Evolutionary conservation across 805 yeast genomes (phyloP).

Genomic region (Cyberlindnera maclurae): DNA sequence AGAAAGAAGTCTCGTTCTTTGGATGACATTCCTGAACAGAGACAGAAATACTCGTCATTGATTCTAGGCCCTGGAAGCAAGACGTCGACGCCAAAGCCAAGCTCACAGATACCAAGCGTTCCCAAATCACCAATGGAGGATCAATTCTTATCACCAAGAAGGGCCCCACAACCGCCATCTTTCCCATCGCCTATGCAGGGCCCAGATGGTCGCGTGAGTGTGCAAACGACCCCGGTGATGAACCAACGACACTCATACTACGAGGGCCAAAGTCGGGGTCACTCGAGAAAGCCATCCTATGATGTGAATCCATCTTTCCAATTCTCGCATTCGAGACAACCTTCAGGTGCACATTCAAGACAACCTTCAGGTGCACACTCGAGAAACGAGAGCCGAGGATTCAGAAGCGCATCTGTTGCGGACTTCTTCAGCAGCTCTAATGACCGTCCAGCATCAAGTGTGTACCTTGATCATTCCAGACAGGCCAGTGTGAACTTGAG

Average conservation of each 20-base stretch:
- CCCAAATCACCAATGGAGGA: slow-evolving; percentile 14
- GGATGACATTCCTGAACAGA: slow-evolving; percentile 32
- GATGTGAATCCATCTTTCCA: slow-evolving; percentile 16
- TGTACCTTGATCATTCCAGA: slow-evolving; percentile 40
- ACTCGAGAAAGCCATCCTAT: slow-evolving; percentile 26
- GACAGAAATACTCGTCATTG: slow-evolving; percentile 4
- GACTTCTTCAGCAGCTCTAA: slow-evolving; percentile 26
- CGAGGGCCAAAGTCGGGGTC: slow-evolving; percentile 14
- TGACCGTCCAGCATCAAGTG: slow-evolving; percentile 40
- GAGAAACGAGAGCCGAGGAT: slow-evolving; percentile 11
- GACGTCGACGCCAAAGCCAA: slow-evolving; percentile 6
- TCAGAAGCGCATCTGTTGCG: slow-evolving; percentile 20
- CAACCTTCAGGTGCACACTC: slow-evolving; percentile 18
- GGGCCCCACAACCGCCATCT: slow-evolving; percentile 64
- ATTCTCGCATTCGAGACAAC: slow-evolving; percentile 20
- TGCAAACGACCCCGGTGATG: slow-evolving; percentile 16
- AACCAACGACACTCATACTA: slow-evolving; percentile 21
- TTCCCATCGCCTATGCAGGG: slow-evolving; percentile 35
- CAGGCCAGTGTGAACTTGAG: slow-evolving; percentile 26
- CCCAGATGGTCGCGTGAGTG: slow-evolving; percentile 6
- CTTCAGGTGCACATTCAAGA: slow-evolving; percentile 19
- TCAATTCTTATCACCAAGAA: slow-evolving; percentile 59
- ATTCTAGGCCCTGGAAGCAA: background rate
- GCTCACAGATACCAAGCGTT: slow-evolving; percentile 12
- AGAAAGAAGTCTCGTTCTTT: slow-evolving; percentile 46